A percentile compares a stretch with the other conserved stretches of the same genome.
Evolutionary conservation across 352 stramenopile species (phyloP).

Genomic region (Peronosclerospora sorghi): DNA sequence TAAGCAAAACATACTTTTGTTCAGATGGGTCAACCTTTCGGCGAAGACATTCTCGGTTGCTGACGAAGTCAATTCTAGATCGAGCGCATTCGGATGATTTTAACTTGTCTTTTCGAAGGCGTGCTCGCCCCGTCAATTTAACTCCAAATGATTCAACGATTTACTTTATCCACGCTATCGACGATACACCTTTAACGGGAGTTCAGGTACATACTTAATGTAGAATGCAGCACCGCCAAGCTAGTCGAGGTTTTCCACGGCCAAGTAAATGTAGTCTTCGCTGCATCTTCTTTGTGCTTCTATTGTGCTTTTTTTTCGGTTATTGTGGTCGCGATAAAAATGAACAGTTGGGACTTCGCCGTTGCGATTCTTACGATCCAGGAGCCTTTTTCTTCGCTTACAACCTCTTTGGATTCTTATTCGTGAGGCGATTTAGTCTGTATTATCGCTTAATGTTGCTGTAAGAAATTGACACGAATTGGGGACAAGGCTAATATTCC

Average conservation of each 20-base stretch:
- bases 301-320: slow-evolving; percentile 43
- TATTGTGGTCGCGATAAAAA: slow-evolving; percentile 25
- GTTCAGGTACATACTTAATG: slow-evolving; percentile 23
- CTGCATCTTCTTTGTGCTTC: slow-evolving; percentile 48
- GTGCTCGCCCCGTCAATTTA: slow-evolving; percentile 10
- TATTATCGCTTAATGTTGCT: too few relatives aligned
- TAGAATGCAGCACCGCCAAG: slow-evolving; percentile 40
- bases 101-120: slow-evolving; percentile 3
- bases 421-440: slow-evolving; percentile 5
- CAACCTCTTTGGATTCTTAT: slow-evolving; percentile 26
- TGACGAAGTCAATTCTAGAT: too few relatives aligned
- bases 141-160: slow-evolving; percentile 11
- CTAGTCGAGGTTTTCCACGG: slow-evolving; percentile 48
- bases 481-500: too few relatives aligned
- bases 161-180: slow-evolving; percentile 13
- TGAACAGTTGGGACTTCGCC: slow-evolving; percentile 21
- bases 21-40: too few relatives aligned
- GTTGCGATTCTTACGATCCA: slow-evolving; percentile 29
- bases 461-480: too few relatives aligned
- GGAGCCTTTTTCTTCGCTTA: slow-evolving; percentile 19
- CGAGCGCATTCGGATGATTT: slow-evolving; percentile 10
- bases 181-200: slow-evolving; percentile 21
- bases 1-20: too few relatives aligned
- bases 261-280: slow-evolving; percentile 42
- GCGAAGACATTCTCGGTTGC: too few relatives aligned